Evolutionary conservation across 768 basidiomycete species (phyloP).

Genomic region (Mycena rosella): DNA sequence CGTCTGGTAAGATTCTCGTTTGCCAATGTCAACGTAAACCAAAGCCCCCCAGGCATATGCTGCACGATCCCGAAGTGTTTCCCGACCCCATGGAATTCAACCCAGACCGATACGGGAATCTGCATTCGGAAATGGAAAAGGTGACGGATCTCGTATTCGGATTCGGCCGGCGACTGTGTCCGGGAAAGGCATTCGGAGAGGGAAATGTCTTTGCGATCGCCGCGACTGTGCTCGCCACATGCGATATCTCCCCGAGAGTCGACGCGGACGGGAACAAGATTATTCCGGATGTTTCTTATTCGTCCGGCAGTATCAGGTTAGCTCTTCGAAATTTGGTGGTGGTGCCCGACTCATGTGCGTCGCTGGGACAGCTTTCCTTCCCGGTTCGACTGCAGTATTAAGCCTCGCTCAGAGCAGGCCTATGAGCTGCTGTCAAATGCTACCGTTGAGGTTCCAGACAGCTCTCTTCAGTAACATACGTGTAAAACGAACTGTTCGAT

Average conservation of each 20-base stretch:
- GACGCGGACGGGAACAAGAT: constrained; percentile 13
- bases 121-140: constrained; percentile 29
- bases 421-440: constrained; percentile 12
- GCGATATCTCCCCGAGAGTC: constrained; percentile 12
- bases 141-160: constrained; percentile 31
- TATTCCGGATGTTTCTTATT: background rate
- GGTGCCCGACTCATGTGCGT: background rate
- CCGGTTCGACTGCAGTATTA: constrained; percentile 18
- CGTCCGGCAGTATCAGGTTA: constrained; percentile 13
- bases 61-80: constrained; percentile 34
- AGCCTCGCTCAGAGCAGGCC: constrained; percentile 4
- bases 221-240: constrained; percentile 23
- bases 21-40: background rate
- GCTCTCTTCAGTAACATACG: background rate
- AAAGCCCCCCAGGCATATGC: constrained; percentile 19
- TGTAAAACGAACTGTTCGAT: no score
- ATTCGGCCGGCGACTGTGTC: constrained; percentile 35
- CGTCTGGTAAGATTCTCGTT: constrained; percentile 28
- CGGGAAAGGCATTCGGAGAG: constrained; percentile 28
- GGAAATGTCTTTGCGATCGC: constrained; percentile 20
- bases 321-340: background rate
- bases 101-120: constrained; percentile 42
- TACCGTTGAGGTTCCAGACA: background rate
- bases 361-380: constrained; percentile 12
- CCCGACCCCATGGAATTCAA: constrained; percentile 44